These are phyloP conservation scores for Hypoxylon fuscum DNA, from an alignment of 495 filamentous ascomycete genomes.

Conservation along the genomic window DNA sequence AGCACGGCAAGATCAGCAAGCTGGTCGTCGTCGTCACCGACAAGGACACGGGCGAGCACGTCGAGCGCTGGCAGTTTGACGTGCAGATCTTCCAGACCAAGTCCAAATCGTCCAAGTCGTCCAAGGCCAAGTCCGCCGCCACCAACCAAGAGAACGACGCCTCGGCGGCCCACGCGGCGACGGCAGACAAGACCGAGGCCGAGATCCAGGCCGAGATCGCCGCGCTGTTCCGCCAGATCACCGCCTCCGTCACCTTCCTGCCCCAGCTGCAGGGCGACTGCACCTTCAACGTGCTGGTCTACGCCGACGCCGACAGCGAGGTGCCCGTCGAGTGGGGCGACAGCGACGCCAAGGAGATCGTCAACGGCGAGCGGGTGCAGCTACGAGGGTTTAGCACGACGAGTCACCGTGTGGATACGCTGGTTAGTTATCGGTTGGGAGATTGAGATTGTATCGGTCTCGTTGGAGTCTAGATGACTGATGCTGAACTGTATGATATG, in stretches of 20 bases:
- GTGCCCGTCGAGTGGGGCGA: slow-evolving; percentile 99
- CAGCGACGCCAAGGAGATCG: slow-evolving; percentile 97
- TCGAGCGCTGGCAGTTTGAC: slow-evolving; percentile 98
- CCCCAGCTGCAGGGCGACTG: slow-evolving; percentile 92
- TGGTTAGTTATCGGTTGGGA: slow-evolving; percentile 84
- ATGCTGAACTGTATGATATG: not conserved
- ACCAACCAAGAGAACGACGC: slow-evolving; percentile 61
- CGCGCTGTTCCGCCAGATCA: slow-evolving; percentile 96
- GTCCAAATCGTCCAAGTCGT: slow-evolving; percentile 51
- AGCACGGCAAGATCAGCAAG: slow-evolving; percentile 93
- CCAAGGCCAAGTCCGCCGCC: slow-evolving; percentile 53
- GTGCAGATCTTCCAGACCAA: slow-evolving; percentile 76
- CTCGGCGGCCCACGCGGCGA: slow-evolving; percentile 38
- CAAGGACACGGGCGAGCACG: slow-evolving; percentile 94
- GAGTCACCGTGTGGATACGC: slow-evolving; percentile 89
- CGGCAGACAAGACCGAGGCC: slow-evolving; percentile 77
- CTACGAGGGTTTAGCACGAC: slow-evolving; percentile 94
- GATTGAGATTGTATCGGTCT: slow-evolving; percentile 46
- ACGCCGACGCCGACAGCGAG: slow-evolving; percentile 95
- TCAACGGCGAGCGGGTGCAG: slow-evolving; percentile 94
- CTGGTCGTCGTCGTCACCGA: slow-evolving; percentile 94
- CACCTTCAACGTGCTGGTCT: slow-evolving; percentile 98
- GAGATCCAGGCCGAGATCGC: slow-evolving; percentile 97
- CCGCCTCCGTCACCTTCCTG: slow-evolving; percentile 95
- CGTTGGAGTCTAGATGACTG: not conserved